phyloP scores from a whole-genome alignment of 2,329 filamentous ascomycete species.

The Remersonia thermophila region DNA sequence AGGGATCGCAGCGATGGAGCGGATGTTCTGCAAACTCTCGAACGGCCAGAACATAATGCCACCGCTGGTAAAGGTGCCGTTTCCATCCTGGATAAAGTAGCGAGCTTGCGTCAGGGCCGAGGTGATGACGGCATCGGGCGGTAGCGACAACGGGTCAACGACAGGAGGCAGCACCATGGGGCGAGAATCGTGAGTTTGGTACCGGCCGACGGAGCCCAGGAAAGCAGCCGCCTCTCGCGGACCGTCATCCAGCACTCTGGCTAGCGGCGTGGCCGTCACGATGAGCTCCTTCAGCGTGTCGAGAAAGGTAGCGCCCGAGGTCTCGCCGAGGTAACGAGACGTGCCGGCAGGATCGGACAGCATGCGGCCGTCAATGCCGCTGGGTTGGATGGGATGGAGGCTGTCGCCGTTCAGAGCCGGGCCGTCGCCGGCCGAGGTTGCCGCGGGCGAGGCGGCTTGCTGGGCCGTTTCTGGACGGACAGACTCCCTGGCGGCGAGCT shows the following conservation, averaged over 20 bases:
- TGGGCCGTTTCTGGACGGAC: neutral
- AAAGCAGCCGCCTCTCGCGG: slow-evolving; percentile 20
- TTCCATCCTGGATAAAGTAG: slow-evolving; percentile 34
- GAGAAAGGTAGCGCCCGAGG: slow-evolving; percentile 37
- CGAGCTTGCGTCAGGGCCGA: slow-evolving; percentile 29
- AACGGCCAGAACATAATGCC: slow-evolving; percentile 39
- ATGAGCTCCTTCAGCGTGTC: slow-evolving; percentile 38
- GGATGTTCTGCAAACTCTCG: slow-evolving; percentile 1
- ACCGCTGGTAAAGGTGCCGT: slow-evolving; percentile 29
- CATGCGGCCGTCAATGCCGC: slow-evolving; percentile 27
- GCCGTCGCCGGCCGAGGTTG: slow-evolving; percentile 3
- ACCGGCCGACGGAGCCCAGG: slow-evolving; percentile 30
- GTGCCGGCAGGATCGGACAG: slow-evolving; percentile 33
- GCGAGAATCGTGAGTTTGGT: slow-evolving; percentile 35
- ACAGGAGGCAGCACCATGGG: slow-evolving; percentile 24
- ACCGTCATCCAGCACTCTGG: slow-evolving; percentile 3
- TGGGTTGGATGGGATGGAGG: slow-evolving; percentile 2
- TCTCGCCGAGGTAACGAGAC: slow-evolving; percentile 35
- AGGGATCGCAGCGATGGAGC: slow-evolving; percentile 5
- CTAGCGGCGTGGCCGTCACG: slow-evolving; percentile 18
- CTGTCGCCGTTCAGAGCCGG: slow-evolving; percentile 2
- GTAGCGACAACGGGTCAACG: slow-evolving; percentile 30
- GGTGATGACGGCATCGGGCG: slow-evolving; percentile 25
- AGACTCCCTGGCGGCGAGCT: slow-evolving; percentile 5
- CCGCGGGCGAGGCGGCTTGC: neutral